Percentiles rank a stretch among this genome's conserved stretches.
phyloP scores from a whole-genome alignment of 2,329 filamentous ascomycete genomes.

The Clarireedia hainanense region DNA sequence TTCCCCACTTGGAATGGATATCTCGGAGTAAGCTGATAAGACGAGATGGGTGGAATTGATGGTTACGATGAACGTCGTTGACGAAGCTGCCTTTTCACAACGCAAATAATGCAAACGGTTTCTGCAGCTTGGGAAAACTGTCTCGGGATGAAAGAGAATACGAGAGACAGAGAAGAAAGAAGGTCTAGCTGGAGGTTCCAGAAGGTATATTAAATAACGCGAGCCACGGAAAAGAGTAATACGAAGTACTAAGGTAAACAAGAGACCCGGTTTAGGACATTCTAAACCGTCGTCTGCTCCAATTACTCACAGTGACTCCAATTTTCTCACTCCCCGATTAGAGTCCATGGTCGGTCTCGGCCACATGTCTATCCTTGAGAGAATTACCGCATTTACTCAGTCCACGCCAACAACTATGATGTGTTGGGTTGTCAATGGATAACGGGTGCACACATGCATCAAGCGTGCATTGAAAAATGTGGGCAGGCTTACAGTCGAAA shows the following conservation, averaged over 20 bases:
- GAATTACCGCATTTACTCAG: background rate
- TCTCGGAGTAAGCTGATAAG: background rate
- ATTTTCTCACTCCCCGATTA: background rate
- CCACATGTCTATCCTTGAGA: conserved; percentile 4
- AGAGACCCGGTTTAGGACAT: conserved; percentile 1
- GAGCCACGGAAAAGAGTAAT: background rate
- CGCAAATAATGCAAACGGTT: background rate
- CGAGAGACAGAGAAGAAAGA: background rate
- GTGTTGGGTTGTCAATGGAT: conserved; percentile 12
- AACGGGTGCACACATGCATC: conserved; percentile 10
- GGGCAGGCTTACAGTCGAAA: conserved; percentile 7
- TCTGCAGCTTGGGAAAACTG: background rate
- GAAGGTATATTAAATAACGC: background rate
- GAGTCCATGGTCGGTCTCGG: conserved; percentile 4
- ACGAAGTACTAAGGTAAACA: background rate
- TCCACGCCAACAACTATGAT: conserved; percentile 11
- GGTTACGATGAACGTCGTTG: background rate
- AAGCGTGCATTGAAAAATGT: conserved; percentile 7
- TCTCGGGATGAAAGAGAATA: background rate
- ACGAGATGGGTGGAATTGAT: background rate
- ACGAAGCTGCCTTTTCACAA: background rate
- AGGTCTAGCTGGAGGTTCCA: background rate
- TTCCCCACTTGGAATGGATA: conserved; percentile 5
- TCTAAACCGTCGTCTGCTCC: background rate
- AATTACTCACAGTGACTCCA: too few relatives aligned